Evolutionary conservation across 371 early-diverging fungal species (phyloP).

Genomic region (Mortierella sp.): DNA sequence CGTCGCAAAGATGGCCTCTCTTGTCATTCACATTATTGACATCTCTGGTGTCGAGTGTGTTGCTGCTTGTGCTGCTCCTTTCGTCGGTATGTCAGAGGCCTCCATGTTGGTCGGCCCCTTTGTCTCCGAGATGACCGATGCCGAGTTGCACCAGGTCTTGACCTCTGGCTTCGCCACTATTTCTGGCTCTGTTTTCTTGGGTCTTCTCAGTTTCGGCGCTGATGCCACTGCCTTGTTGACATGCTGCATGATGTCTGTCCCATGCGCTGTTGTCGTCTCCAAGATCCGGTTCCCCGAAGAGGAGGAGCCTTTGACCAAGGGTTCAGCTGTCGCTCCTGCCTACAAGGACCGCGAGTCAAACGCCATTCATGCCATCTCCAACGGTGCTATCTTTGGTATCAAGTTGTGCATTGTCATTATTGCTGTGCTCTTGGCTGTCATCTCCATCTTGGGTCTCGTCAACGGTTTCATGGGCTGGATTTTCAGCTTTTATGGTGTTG

Average conservation of each 20-base stretch:
- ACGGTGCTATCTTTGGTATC: constrained; percentile 89
- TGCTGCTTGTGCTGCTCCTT: constrained; percentile 89
- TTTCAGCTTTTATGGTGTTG: constrained; percentile 79
- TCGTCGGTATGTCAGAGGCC: constrained; percentile 88
- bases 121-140: constrained; percentile 85
- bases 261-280: constrained; percentile 88
- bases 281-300: constrained; percentile 90
- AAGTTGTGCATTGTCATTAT: constrained; percentile 80
- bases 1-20: constrained; percentile 74
- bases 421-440: constrained; percentile 83
- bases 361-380: constrained; percentile 86
- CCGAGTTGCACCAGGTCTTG: constrained; percentile 92
- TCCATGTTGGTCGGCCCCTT: constrained; percentile 88
- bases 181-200: constrained; percentile 91
- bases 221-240: constrained; percentile 79
- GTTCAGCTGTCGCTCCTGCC: constrained; percentile 71
- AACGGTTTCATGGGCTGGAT: constrained; percentile 83
- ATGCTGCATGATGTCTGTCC: constrained; percentile 94
- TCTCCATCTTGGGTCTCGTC: constrained; percentile 76
- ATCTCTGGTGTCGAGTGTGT: constrained; percentile 92
- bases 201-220: constrained; percentile 77
- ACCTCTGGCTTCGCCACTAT: constrained; percentile 94
- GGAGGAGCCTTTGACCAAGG: constrained; percentile 81
- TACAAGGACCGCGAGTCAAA: constrained; percentile 77
- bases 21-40: constrained; percentile 78